Base-by-base conservation (phyloP, 192 early-diverging fungal species). In the Piromyces finnis region DNA sequence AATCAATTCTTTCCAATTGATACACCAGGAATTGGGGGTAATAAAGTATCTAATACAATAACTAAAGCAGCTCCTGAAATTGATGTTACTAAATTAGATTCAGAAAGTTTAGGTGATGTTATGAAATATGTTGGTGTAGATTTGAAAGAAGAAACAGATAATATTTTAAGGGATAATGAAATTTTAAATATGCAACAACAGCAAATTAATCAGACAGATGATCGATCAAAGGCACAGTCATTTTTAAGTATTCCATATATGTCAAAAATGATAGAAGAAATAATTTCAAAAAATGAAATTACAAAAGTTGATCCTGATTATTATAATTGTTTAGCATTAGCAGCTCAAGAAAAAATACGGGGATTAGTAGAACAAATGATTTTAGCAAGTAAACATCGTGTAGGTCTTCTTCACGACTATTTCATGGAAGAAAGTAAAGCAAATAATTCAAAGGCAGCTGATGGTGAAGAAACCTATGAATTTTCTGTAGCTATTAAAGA, bases 91-190 rank as follows among this genome's bases (percentile, higher is more conserved):
- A 51, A 51, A 51, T 51, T 51, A 22, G 41, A 51, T 51, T 51
- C 41, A 22, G 41, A 51, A 51, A 51, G 41, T 51, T 51, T 51
- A 51, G 41, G 41, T 51, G 93, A 94, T 81, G 92, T 94, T 26
- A 92, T 94, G 85, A 89, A 90, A 12, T 94, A 92, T 83, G 89
- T 92, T 12, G 93, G 92, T 18, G 89, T 94, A 29, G 92, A 94
- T 84, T 86, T 94, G 29, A 88, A 88, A 77, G 92, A 90, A 78
- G 88, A 90, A 81, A 86, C 89, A 11, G 89, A 91, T 32, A 89
- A 87, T 68, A 89, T 91, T 77, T 82, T 91, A 79, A 81, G 86
- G 28, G 85, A 88, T 78, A 82, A 84, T 2, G 41, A 51, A 51
- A 51, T 51, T 51, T 51, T 51, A 51, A 51, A 51, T 51, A 51